These are phyloP conservation scores for Fonsecaea pedrosoi DNA, from an alignment of 2,329 filamentous ascomycete genomes.

Conservation along the genomic window DNA sequence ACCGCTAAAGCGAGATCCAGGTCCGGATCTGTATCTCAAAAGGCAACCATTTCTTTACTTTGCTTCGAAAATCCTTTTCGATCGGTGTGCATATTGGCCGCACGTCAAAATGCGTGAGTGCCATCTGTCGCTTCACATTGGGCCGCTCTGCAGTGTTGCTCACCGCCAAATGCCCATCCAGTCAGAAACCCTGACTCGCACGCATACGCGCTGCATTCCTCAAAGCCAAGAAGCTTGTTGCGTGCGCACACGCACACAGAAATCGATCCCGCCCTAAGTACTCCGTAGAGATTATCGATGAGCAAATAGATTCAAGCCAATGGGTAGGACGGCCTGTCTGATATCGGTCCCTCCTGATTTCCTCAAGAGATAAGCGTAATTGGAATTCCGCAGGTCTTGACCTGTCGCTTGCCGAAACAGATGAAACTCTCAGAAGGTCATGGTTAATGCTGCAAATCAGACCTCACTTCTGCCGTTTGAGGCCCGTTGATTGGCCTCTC, in stretches of 20 bases:
- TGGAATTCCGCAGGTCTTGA: not conserved
- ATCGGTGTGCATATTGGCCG: not conserved
- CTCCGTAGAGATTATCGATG: not conserved
- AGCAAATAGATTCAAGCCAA: not conserved
- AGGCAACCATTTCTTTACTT: not conserved
- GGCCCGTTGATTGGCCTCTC: not conserved
- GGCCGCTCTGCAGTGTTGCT: not conserved
- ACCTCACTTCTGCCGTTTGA: not conserved
- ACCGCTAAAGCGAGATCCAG: not conserved
- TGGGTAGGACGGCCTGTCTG: not conserved
- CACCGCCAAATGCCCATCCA: slow-evolving; percentile 4
- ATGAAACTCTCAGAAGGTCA: not conserved
- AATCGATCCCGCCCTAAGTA: not conserved
- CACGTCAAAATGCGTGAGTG: not conserved
- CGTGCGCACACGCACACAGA: not conserved
- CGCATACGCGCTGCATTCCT: not conserved
- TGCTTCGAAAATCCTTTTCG: no score
- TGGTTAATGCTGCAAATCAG: not conserved
- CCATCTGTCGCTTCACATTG: slow-evolving; percentile 5
- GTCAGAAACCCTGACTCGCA: not conserved
- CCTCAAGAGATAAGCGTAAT: not conserved
- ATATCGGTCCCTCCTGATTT: not conserved
- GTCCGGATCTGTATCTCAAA: not conserved
- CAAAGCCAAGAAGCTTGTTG: not conserved
- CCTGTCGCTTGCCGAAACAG: not conserved